phyloP scores from a whole-genome alignment of 2,329 filamentous ascomycete genomes.

The Xylaria sp. region DNA sequence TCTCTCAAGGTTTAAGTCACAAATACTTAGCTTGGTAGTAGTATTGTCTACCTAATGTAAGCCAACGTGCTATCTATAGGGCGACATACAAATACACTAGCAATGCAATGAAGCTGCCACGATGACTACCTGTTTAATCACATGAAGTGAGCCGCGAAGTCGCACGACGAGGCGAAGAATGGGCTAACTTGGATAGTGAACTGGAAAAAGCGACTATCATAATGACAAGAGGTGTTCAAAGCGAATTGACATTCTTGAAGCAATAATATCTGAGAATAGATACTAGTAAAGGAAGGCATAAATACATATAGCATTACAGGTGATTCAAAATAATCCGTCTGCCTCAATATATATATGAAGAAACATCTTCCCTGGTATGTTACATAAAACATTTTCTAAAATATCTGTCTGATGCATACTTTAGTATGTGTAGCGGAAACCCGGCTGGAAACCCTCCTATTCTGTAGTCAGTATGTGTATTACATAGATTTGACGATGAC shows the following conservation, averaged over 20 bases:
- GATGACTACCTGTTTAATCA: no score
- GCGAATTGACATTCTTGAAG: not conserved
- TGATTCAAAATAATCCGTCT: not conserved
- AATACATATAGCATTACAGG: not conserved
- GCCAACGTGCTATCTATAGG: not conserved
- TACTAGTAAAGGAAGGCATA: not conserved
- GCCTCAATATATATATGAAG: not conserved
- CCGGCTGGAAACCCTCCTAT: slow-evolving; percentile 54
- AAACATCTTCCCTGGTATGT: no score
- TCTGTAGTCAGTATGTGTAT: slow-evolving; percentile 21
- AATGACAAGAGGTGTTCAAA: not conserved
- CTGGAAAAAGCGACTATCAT: not conserved
- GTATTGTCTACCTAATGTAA: not conserved
- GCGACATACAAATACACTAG: no score
- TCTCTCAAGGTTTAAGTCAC: no score
- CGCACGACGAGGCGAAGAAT: no score
- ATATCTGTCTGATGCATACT: not conserved
- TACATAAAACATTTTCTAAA: not conserved
- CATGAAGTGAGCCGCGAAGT: no score
- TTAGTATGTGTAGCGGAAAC: slow-evolving; percentile 57
- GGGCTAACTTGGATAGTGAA: not conserved
- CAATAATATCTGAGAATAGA: not conserved
- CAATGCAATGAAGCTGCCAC: no score
- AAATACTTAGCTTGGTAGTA: not conserved
- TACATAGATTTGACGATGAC: not conserved